Conservation (phyloP, 371 early-diverging fungal genomes). For the Saksenaea vasiformis region DNA sequence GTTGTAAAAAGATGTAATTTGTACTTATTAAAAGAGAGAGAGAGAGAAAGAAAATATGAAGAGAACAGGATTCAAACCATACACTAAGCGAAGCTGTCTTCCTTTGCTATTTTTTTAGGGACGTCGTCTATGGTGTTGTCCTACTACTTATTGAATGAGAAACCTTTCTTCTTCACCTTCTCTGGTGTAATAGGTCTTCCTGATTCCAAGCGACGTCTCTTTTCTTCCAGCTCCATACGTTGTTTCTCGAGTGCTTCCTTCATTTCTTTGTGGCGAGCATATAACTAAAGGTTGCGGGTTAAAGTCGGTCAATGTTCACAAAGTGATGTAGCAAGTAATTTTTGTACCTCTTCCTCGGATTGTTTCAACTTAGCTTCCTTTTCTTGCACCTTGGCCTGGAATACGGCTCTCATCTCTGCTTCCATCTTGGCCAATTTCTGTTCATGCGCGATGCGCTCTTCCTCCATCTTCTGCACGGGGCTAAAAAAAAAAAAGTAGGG, state of each 20-base stretch:
- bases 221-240: slow-evolving; percentile 88
- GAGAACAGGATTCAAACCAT: no score
- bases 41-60: no score
- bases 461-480: slow-evolving; percentile 90
- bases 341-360: slow-evolving; percentile 91
- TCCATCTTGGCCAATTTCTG: slow-evolving; percentile 96
- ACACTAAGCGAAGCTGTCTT: no score
- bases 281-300: slow-evolving; percentile 52
- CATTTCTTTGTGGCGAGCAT: slow-evolving; percentile 95
- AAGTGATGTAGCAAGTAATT: not conserved
- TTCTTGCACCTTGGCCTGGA: slow-evolving; percentile 96
- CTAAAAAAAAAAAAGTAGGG: slow-evolving; percentile 22
- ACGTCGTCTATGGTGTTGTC: not conserved
- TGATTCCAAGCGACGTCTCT: slow-evolving; percentile 83
- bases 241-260: slow-evolving; percentile 94
- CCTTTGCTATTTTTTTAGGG: not conserved
- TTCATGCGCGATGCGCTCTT: slow-evolving; percentile 89
- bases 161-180: slow-evolving; percentile 74
- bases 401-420: slow-evolving; percentile 95
- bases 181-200: slow-evolving; percentile 86
- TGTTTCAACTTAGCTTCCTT: slow-evolving; percentile 96
- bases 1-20: no score
- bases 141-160: slow-evolving; percentile 64
- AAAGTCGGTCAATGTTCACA: not conserved
- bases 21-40: no score